Evolutionary conservation across 148 eudicot species (phyloP).

Genomic region (Camellia granthamiana): DNA sequence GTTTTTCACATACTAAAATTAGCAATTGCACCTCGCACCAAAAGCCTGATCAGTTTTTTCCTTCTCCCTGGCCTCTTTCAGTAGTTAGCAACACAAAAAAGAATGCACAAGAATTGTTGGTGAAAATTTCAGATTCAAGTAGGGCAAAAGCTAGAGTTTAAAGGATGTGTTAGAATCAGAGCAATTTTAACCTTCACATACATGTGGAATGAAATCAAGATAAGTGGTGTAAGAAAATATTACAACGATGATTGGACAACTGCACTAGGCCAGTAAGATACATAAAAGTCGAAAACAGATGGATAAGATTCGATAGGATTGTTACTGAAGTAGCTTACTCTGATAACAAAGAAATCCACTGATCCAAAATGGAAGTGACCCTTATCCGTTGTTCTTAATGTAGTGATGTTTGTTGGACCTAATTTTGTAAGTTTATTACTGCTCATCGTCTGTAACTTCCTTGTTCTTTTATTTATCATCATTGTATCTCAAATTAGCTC

Average conservation of each 20-base stretch:
- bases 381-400: neutral
- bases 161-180: neutral
- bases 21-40: neutral
- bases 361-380: neutral
- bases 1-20: neutral
- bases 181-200: neutral
- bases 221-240: neutral
- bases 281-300: neutral
- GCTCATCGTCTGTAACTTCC: neutral
- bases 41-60: neutral
- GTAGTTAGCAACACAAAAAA: neutral
- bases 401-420: neutral
- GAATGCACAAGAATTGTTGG: neutral
- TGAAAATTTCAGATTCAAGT: neutral
- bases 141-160: neutral
- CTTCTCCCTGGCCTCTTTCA: constrained; percentile 1
- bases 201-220: neutral
- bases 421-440: neutral
- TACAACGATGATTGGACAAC: neutral
- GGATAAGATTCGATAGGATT: neutral
- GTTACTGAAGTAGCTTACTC: neutral
- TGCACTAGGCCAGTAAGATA: neutral
- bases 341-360: neutral
- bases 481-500: too few relatives aligned
- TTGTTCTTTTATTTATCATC: too few relatives aligned